Percentiles rank a stretch among this genome's conserved stretches.
These are phyloP conservation scores for Tricholoma sp. DNA, from an alignment of 768 basidiomycete genomes.

Conservation along the genomic window DNA sequence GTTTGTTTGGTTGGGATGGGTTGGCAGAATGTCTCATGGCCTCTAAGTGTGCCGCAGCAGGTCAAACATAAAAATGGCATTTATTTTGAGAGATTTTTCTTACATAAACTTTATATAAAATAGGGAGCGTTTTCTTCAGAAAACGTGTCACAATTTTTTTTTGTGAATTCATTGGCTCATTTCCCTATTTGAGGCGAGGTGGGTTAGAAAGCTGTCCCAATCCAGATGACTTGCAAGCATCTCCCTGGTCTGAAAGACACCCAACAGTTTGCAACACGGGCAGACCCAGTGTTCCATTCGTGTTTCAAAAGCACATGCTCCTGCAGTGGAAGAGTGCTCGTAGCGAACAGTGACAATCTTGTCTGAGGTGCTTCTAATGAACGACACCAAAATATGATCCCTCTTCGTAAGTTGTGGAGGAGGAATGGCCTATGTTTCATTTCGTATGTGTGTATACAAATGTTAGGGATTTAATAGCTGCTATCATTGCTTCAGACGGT, in stretches of 20 bases:
- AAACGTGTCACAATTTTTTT: too few species aligned
- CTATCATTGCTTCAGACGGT: slow-evolving; percentile 30
- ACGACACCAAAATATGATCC: slow-evolving; percentile 42
- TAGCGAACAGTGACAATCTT: slow-evolving; percentile 5
- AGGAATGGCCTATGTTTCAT: slow-evolving; percentile 50
- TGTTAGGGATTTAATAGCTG: slow-evolving; percentile 26
- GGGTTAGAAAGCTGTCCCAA: too few species aligned
- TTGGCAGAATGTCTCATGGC: too few species aligned
- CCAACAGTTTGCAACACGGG: slow-evolving; percentile 49
- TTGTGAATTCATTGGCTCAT: too few species aligned
- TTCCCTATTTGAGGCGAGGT: too few species aligned
- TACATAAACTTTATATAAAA: too few species aligned
- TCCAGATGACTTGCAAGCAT: slow-evolving; percentile 45
- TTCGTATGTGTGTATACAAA: slow-evolving; percentile 32
- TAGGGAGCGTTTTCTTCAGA: too few species aligned
- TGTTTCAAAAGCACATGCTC: slow-evolving; percentile 17
- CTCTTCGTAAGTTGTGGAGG: slow-evolving; percentile 41
- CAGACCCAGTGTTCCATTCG: slow-evolving; percentile 39
- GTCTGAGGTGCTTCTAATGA: slow-evolving; percentile 12
- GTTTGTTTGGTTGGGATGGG: too few species aligned
- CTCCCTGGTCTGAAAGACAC: slow-evolving; percentile 32
- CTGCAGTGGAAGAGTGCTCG: slow-evolving; percentile 12
- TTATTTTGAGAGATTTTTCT: too few species aligned
- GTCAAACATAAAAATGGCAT: too few species aligned
- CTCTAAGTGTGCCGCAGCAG: too few species aligned